Evolutionary conservation across 345 rosid genomes (phyloP).

Genomic region (Hibiscus trionum): DNA sequence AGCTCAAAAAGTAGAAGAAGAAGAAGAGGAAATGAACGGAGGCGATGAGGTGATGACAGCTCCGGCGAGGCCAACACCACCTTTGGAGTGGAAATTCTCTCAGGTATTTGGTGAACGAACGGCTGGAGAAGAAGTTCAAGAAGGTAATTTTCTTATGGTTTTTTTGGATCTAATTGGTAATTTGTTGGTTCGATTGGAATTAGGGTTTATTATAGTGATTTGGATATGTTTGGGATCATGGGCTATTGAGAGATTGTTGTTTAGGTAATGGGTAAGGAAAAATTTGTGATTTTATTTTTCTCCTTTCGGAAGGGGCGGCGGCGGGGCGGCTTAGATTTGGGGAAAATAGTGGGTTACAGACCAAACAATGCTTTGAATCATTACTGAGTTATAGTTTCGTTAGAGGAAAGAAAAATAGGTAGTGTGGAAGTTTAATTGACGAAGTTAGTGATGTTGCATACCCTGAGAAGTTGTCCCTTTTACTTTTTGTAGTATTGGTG

Average conservation of each 20-base stretch:
- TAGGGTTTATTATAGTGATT: constrained; percentile 34
- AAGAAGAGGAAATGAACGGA: constrained; percentile 39
- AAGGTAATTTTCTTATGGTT: constrained; percentile 32
- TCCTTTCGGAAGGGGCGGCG: not conserved
- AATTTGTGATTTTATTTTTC: not conserved
- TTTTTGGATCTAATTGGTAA: constrained; percentile 40
- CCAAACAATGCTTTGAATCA: not conserved
- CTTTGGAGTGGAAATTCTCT: constrained; percentile 92
- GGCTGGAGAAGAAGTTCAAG: constrained; percentile 95
- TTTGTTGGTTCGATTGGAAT: constrained; percentile 8
- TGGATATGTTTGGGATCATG: constrained; percentile 56
- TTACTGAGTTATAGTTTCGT: not conserved
- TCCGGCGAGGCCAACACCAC: constrained; percentile 35
- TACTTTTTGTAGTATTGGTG: not conserved
- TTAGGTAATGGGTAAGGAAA: constrained; percentile 18
- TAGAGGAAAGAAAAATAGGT: not conserved
- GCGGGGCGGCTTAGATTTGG: not conserved
- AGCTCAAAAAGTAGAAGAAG: not conserved
- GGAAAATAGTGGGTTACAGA: not conserved
- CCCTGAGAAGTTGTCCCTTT: not conserved
- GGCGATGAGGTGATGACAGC: constrained; percentile 45
- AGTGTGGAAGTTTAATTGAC: not conserved
- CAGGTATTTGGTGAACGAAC: constrained; percentile 95
- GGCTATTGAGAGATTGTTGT: constrained; percentile 26
- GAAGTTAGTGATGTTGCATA: constrained; percentile 10